These are phyloP conservation scores for Zizania palustris DNA, from an alignment of 202 grass and related monocot species.

Conservation along the genomic window DNA sequence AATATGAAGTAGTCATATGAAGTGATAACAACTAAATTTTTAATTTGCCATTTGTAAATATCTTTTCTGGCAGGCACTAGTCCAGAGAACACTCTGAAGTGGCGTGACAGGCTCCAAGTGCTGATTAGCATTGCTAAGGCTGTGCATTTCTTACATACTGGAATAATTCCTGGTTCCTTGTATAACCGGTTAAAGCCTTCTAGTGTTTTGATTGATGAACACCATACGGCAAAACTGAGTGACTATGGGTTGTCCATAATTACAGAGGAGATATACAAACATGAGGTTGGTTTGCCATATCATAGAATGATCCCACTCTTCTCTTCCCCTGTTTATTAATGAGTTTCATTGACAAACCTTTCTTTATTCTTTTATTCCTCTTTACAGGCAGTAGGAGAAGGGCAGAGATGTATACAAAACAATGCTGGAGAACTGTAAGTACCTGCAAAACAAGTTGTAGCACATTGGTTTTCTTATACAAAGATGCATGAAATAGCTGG, in stretches of 20 bases:
- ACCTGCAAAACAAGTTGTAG: constrained; percentile 14
- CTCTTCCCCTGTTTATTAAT: constrained; percentile 10
- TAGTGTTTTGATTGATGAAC: constrained; percentile 88
- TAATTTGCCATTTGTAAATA: constrained; percentile 36
- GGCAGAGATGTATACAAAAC: constrained; percentile 48
- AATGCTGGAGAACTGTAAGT: constrained; percentile 65
- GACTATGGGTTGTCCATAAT: constrained; percentile 96
- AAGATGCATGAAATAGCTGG: neutral
- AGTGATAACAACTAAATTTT: constrained; percentile 1
- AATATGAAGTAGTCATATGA: constrained; percentile 21
- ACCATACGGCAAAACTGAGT: constrained; percentile 75
- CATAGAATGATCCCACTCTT: constrained; percentile 4
- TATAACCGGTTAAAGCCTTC: constrained; percentile 80
- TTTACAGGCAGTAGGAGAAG: constrained; percentile 57
- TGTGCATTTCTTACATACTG: constrained; percentile 94
- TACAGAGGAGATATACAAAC: constrained; percentile 89
- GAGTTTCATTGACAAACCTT: neutral
- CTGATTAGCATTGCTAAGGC: constrained; percentile 89
- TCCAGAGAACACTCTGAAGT: constrained; percentile 76
- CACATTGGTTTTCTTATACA: neutral
- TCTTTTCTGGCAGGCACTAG: constrained; percentile 54
- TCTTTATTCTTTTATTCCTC: constrained; percentile 37
- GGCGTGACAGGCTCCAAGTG: constrained; percentile 72
- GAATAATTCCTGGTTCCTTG: constrained; percentile 94
- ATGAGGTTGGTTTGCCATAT: constrained; percentile 59